A percentile compares a stretch with the other conserved stretches of the same genome.
Evolutionary conservation across 345 rosid genomes (phyloP).

Genomic region (Acer saccharum): DNA sequence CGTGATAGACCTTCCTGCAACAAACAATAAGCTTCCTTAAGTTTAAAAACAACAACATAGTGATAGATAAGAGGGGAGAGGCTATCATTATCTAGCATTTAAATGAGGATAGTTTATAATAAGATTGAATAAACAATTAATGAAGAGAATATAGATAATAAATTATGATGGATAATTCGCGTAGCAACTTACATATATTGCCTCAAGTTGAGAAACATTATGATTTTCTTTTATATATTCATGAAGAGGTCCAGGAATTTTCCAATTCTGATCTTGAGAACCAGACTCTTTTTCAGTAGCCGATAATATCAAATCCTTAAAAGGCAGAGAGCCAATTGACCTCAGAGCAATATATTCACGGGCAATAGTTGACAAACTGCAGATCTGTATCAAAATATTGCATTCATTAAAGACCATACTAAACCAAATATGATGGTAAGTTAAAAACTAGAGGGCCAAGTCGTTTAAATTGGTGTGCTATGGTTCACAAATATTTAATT

Average conservation of each 20-base stretch:
- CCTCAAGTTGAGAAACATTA: conserved; percentile 82
- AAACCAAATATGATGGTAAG: conserved; percentile 8
- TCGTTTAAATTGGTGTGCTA: neutral
- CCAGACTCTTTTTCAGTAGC: conserved; percentile 54
- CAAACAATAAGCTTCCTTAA: conserved; percentile 19
- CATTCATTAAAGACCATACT: conserved; percentile 16
- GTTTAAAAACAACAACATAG: neutral
- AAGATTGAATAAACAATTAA: neutral
- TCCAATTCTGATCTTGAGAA: conserved; percentile 73
- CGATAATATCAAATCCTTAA: conserved; percentile 79
- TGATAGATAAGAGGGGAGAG: neutral
- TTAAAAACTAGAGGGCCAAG: neutral
- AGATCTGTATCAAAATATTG: conserved; percentile 54
- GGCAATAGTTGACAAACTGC: conserved; percentile 88
- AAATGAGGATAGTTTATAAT: neutral
- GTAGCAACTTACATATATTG: conserved; percentile 70
- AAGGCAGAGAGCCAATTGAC: conserved; percentile 79
- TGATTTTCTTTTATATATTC: conserved; percentile 63
- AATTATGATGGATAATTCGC: neutral
- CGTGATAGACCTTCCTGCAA: conserved; percentile 90
- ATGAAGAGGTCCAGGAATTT: conserved; percentile 66
- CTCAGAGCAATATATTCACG: conserved; percentile 88
- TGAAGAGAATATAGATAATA: neutral
- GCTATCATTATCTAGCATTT: neutral
- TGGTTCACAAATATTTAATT: neutral